Conservation (phyloP, 1,139 yeast genomes). For the Lodderomyces metapsilosis region DNA sequence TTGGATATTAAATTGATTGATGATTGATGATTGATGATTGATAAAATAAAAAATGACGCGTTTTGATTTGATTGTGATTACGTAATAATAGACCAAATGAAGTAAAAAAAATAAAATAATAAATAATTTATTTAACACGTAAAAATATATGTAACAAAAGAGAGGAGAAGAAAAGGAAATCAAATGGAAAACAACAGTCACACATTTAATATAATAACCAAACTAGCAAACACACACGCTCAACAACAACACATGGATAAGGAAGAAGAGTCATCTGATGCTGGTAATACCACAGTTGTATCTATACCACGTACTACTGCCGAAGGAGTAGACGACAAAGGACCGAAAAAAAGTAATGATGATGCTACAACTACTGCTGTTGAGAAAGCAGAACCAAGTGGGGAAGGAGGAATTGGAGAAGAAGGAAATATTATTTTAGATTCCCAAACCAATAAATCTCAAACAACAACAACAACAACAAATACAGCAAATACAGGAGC, state of each 20-base stretch:
- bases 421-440: not conserved
- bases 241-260: not conserved
- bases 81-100: no score
- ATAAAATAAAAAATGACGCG: no score
- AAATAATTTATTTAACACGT: no score
- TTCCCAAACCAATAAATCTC: not conserved
- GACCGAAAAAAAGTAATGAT: no score
- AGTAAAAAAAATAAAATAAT: no score
- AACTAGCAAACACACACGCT: not conserved
- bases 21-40: no score
- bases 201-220: not conserved
- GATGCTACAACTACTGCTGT: not conserved
- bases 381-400: not conserved
- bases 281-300: slow-evolving; percentile 3
- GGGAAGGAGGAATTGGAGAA: not conserved
- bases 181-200: not conserved
- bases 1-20: no score
- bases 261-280: slow-evolving; percentile 3
- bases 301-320: not conserved
- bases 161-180: not conserved
- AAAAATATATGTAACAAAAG: no score
- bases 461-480: slow-evolving; percentile 1
- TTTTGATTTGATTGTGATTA: no score
- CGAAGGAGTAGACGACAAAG: no score
- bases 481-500: not conserved